Evolutionary conservation across 257 asterid species (phyloP).

Genomic region (Knoxia roxburghii): DNA sequence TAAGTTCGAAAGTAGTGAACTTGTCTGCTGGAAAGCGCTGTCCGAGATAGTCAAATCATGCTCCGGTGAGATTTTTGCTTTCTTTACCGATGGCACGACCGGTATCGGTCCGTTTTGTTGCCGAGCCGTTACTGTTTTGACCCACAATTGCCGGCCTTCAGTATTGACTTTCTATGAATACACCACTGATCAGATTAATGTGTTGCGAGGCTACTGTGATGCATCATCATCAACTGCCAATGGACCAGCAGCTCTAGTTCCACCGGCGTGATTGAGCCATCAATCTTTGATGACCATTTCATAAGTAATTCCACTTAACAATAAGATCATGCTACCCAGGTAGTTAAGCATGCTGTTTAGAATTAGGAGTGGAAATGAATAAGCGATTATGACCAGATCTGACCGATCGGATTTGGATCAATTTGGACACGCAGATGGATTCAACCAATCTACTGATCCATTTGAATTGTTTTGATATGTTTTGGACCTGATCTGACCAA

Average conservation of each 20-base stretch:
- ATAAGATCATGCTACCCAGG: background rate
- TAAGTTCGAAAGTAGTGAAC: slow-evolving; percentile 5
- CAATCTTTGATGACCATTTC: background rate
- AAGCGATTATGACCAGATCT: no score
- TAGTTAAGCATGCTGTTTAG: no score
- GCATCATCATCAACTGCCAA: background rate
- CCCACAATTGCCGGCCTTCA: slow-evolving; percentile 28
- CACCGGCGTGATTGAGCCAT: background rate
- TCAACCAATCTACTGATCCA: no score
- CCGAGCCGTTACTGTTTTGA: slow-evolving; percentile 15
- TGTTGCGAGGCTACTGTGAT: slow-evolving; percentile 15
- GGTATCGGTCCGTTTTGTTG: slow-evolving; percentile 23
- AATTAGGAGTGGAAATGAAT: no score
- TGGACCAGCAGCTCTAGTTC: slow-evolving; percentile 1
- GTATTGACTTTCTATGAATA: slow-evolving; percentile 15
- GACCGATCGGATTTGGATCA: no score
- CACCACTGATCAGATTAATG: slow-evolving; percentile 14
- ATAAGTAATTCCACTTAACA: background rate
- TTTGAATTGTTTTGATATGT: no score
- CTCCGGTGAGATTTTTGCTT: slow-evolving; percentile 19
- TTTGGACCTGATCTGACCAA: no score
- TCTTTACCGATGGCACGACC: slow-evolving; percentile 14
- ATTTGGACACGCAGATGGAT: no score
- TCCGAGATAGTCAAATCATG: slow-evolving; percentile 26
- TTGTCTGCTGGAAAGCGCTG: slow-evolving; percentile 19